phyloP scores from a whole-genome alignment of 176 grass and related monocot genomes.

The Saccharum officinarum region DNA sequence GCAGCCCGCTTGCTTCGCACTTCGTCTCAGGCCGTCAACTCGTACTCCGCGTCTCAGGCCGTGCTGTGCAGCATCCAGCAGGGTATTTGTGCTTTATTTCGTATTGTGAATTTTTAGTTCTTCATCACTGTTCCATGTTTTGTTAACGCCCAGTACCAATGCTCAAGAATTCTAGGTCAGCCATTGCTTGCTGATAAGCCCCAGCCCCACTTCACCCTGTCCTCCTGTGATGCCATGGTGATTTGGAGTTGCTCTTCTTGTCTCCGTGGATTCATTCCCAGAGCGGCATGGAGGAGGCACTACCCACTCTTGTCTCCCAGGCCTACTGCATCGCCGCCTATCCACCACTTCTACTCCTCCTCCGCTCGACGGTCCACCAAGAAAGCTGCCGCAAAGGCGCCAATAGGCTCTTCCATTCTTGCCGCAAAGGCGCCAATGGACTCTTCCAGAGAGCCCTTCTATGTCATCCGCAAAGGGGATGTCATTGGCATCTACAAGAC shows the following conservation, averaged over 20 bases:
- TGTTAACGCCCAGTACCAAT: background rate
- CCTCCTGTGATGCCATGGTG: conserved; percentile 15
- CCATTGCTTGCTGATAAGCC: background rate
- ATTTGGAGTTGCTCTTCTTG: conserved; percentile 22
- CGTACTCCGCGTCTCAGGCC: background rate
- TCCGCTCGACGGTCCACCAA: conserved; percentile 30
- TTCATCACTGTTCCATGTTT: background rate
- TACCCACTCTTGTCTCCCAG: conserved; percentile 6
- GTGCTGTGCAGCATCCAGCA: background rate
- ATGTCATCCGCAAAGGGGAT: conserved; percentile 73
- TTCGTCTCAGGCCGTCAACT: background rate
- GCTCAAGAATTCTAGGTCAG: background rate
- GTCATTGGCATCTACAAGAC: conserved; percentile 60
- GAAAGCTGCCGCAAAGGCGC: conserved; percentile 9
- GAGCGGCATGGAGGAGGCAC: conserved; percentile 7
- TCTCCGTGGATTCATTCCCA: conserved; percentile 26
- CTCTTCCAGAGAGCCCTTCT: conserved; percentile 51
- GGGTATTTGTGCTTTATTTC: background rate
- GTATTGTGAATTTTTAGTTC: background rate
- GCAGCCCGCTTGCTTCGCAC: background rate
- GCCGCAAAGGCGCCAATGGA: background rate
- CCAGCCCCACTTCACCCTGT: background rate
- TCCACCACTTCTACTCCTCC: conserved; percentile 27
- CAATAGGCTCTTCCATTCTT: conserved; percentile 13
- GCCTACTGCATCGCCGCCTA: background rate